Evolutionary conservation across 306 rosid species (phyloP).

Genomic region (Fagus crenata): DNA sequence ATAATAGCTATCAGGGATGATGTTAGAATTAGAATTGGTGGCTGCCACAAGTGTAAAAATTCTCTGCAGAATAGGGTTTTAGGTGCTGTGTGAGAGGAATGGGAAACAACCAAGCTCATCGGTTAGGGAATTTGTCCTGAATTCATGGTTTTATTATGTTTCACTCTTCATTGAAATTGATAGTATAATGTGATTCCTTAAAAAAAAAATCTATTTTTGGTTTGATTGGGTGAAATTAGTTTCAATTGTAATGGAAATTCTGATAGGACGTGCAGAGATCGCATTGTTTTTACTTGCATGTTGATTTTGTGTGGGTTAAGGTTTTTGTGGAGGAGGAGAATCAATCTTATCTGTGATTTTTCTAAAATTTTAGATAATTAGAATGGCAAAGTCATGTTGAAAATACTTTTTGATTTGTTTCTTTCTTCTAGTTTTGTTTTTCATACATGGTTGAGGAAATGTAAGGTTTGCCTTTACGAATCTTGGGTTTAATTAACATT

Average conservation of each 20-base stretch:
- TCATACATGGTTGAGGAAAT: not conserved
- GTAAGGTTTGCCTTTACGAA: not conserved
- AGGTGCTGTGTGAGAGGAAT: too few relatives aligned
- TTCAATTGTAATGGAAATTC: not conserved
- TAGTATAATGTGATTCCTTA: not conserved
- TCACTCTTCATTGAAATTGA: not conserved
- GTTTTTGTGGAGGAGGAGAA: not conserved
- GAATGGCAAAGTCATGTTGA: not conserved
- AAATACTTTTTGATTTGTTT: not conserved
- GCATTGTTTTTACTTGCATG: not conserved
- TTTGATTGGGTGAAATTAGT: not conserved
- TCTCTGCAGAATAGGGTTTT: too few relatives aligned
- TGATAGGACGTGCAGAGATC: not conserved
- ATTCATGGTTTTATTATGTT: not conserved
- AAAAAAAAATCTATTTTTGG: not conserved
- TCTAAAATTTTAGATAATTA: not conserved
- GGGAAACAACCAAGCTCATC: not conserved
- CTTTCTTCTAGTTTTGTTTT: not conserved
- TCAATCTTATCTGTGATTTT: not conserved
- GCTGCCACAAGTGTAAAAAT: too few relatives aligned
- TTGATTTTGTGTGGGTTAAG: not conserved
- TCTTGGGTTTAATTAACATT: not conserved
- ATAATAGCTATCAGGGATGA: too few relatives aligned
- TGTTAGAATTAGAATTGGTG: too few relatives aligned
- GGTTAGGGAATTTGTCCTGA: not conserved